Evolutionary conservation across 345 rosid species (phyloP), one percentile per base, ranked within the genome.

Genomic region (Bruguiera gymnorhiza): DNA sequence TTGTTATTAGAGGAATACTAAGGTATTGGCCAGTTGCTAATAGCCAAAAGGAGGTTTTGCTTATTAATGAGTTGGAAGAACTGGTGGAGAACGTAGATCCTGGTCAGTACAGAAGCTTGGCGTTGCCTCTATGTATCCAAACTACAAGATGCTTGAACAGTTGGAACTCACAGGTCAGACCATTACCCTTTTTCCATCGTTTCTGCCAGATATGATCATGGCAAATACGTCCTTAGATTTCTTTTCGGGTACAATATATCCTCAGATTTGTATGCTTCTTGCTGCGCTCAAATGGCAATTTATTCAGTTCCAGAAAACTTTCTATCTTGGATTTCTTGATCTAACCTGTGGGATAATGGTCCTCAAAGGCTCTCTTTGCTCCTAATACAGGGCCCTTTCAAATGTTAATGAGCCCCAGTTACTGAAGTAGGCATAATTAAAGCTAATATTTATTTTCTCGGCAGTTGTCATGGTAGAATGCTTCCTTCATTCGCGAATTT

Each of bases 11-110:
- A 57, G 85, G 87, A 52, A 79, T 88, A 53, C 67, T 88, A 55
- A 83, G 78, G 80, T 81, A 86, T 66, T 88, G 91, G 91, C 89
- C 91, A 5, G 62, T 86, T 23, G 79, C 89, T 5, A 88, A 86
- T 53, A 77, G 86, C 29, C 87, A 82, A 56, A 88, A 86, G 74
- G 87, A 86, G 66, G 68, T 82, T 43, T 48, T 88, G 67, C 79
- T 88, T 6, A 75, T 88, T 1, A 84, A 79, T 43, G 91, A 88
- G 64, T 65, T 88, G 39, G 89, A 86, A 71, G 89, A 88, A 64
- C 61, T 88, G 6, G 83, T 83, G 26, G 88, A 88, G 62, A 82
- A 75, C 51, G 63, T 88, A 27, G 89, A 86, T 54, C 88, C 91
- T 16, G 86, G 67, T 61, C 91, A 86, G 63, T 85, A 85, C 65